phyloP scores from a whole-genome alignment of 202 grass and related monocot genomes.

The Sporobolus alterniflorus region DNA sequence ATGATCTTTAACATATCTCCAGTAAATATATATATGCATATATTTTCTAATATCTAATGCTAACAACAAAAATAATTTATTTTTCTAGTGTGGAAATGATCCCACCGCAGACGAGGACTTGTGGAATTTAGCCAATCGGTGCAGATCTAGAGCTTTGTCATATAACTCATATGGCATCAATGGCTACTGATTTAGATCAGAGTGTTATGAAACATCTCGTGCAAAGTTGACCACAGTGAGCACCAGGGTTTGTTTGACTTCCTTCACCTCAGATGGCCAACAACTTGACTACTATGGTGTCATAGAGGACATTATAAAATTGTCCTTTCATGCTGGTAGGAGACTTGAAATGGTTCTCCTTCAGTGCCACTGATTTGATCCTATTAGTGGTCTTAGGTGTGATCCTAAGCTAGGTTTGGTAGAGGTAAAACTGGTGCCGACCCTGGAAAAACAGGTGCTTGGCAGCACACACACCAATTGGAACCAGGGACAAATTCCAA shows the following conservation, averaged over 20 bases:
- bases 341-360: slow-evolving; percentile 23
- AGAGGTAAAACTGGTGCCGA: neutral
- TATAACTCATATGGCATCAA: slow-evolving; percentile 10
- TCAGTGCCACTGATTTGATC: slow-evolving; percentile 19
- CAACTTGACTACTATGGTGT: slow-evolving; percentile 40
- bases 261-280: neutral
- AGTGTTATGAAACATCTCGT: neutral
- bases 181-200: slow-evolving; percentile 19
- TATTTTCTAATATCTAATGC: too few species aligned
- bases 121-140: slow-evolving; percentile 35
- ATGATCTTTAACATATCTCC: neutral
- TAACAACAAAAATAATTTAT: neutral
- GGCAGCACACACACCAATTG: neutral
- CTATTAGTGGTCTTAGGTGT: neutral
- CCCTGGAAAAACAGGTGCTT: neutral
- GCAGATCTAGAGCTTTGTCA: neutral
- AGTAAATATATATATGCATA: too few species aligned
- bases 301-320: slow-evolving; percentile 15
- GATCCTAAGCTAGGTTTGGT: slow-evolving; percentile 10
- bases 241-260: slow-evolving; percentile 15
- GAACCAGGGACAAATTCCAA: neutral
- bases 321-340: neutral
- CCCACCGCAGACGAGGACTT: neutral
- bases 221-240: neutral
- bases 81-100: slow-evolving; percentile 15